These are phyloP conservation scores for Calamus simplicifolius DNA, from an alignment of 176 grass and related monocot species.

Conservation along the genomic window DNA sequence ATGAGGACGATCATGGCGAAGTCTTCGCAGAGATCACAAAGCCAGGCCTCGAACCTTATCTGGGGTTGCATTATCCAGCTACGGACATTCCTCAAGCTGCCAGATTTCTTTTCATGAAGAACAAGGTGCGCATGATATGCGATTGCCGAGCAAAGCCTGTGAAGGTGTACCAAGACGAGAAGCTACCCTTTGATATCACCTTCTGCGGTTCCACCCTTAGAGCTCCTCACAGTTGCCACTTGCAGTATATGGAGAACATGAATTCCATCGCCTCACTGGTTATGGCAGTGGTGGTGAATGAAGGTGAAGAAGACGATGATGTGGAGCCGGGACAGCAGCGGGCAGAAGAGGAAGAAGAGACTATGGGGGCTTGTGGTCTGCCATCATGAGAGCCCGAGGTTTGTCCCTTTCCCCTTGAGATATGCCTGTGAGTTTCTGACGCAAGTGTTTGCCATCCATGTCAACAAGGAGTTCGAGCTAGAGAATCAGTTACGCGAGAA, in stretches of 20 bases:
- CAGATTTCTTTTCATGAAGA: conserved; percentile 94
- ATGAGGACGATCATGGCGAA: conserved; percentile 90
- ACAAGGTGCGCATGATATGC: conserved; percentile 90
- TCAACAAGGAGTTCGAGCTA: conserved; percentile 87
- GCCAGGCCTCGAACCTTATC: conserved; percentile 78
- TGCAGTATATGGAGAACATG: conserved; percentile 99
- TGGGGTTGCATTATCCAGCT: conserved; percentile 84
- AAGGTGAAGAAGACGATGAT: conserved; percentile 45
- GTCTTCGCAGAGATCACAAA: conserved; percentile 75
- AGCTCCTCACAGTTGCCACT: conserved; percentile 79
- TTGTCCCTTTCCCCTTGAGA: conserved; percentile 83
- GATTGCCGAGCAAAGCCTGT: conserved; percentile 64
- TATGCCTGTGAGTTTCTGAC: conserved; percentile 91
- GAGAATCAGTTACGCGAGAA: conserved; percentile 85
- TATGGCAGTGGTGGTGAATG: conserved; percentile 84
- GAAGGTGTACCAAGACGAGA: conserved; percentile 59
- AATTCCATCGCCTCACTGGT: conserved; percentile 86
- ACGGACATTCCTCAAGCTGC: conserved; percentile 93
- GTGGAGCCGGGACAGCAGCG: conserved; percentile 26
- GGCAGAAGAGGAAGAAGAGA: conserved; percentile 54
- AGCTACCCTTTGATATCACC: conserved; percentile 54
- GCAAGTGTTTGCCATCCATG: conserved; percentile 89
- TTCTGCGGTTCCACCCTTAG: conserved; percentile 82
- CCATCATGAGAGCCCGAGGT: conserved; percentile 83
- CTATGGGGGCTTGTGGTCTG: conserved; percentile 90